Conservation (phyloP, 1,139 yeast genomes). For the Saccharomycopsis hybrid region DNA sequence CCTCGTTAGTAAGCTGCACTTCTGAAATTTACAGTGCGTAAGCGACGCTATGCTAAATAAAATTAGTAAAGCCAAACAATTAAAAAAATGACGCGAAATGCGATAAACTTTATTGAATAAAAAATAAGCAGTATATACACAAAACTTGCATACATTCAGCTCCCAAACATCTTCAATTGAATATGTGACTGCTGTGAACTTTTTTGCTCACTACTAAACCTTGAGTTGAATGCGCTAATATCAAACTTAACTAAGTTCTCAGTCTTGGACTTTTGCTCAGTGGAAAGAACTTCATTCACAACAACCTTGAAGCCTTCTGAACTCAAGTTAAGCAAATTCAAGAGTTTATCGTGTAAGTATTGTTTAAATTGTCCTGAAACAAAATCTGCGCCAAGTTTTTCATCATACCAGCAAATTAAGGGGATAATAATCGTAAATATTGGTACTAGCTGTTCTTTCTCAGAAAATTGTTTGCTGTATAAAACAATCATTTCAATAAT, state of each 20-base stretch:
- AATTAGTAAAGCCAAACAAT: not conserved
- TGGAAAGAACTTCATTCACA: conserved; percentile 35
- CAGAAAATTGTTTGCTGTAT: conserved; percentile 36
- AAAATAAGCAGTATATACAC: not conserved
- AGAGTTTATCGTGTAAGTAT: conserved; percentile 46
- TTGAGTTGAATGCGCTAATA: conserved; percentile 9
- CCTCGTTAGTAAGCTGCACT: too few species aligned
- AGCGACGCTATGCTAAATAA: not conserved
- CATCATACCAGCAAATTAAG: conserved; percentile 38
- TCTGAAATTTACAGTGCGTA: too few species aligned
- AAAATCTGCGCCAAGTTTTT: conserved; percentile 19
- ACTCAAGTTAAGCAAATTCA: conserved; percentile 44
- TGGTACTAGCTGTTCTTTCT: conserved; percentile 28
- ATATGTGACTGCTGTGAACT: conserved; percentile 12
- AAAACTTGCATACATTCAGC: not conserved
- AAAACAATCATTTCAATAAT: conserved; percentile 50
- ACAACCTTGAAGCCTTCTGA: conserved; percentile 50
- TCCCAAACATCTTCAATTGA: conserved; percentile 19
- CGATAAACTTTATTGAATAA: not conserved
- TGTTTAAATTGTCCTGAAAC: conserved; percentile 26
- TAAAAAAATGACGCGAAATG: not conserved
- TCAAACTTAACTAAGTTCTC: conserved; percentile 36
- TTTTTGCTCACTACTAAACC: not conserved
- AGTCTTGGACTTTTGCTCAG: conserved; percentile 34
- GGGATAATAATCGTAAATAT: conserved; percentile 45